These are phyloP conservation scores for Trifolium pratense DNA, from an alignment of 306 rosid genomes.

Conservation along the genomic window DNA sequence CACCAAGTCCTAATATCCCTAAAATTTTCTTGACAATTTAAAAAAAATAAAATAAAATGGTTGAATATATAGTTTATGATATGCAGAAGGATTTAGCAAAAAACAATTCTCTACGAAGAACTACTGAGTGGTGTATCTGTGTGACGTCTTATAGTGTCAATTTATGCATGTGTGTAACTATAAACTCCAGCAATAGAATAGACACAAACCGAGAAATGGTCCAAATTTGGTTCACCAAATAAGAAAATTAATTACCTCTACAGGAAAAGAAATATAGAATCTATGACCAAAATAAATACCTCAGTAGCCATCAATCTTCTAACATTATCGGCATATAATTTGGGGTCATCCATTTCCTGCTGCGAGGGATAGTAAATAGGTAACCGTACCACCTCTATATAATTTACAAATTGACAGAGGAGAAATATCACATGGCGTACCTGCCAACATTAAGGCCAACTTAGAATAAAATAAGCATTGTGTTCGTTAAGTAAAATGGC, in stretches of 20 bases:
- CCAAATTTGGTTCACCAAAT: too few relatives aligned
- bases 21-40: background rate
- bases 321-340: slow-evolving; percentile 71
- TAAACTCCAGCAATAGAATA: background rate
- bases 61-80: background rate
- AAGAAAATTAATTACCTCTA: too few relatives aligned
- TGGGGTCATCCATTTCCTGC: slow-evolving; percentile 91
- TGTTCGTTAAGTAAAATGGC: slow-evolving; percentile 19
- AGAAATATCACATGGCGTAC: slow-evolving; percentile 89
- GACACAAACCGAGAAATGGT: too few relatives aligned
- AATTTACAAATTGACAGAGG: slow-evolving; percentile 90
- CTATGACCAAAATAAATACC: slow-evolving; percentile 56
- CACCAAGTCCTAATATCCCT: slow-evolving; percentile 6
- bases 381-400: slow-evolving; percentile 74
- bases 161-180: background rate
- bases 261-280: background rate
- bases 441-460: slow-evolving; percentile 54
- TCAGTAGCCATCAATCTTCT: slow-evolving; percentile 92
- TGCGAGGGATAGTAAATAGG: slow-evolving; percentile 79
- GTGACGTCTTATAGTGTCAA: slow-evolving; percentile 7
- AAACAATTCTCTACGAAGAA: slow-evolving; percentile 8
- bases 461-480: slow-evolving; percentile 12
- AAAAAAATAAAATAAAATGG: background rate
- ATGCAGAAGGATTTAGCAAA: slow-evolving; percentile 12
- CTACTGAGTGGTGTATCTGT: slow-evolving; percentile 6